phyloP scores from a whole-genome alignment of 768 basidiomycete genomes.

The Clitopilus passeckerianus region DNA sequence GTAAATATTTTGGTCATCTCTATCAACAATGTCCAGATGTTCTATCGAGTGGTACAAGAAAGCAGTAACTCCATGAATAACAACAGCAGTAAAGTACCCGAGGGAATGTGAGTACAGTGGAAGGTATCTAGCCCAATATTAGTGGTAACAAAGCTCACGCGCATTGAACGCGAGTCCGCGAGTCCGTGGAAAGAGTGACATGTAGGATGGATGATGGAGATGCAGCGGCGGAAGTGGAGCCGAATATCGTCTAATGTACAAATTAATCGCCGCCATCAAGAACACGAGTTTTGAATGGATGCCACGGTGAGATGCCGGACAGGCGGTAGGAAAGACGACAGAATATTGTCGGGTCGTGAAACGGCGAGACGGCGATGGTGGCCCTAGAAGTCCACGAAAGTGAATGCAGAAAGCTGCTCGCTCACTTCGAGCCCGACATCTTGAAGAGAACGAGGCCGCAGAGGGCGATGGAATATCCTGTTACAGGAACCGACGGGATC shows the following conservation, averaged over 20 bases:
- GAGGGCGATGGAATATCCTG: slow-evolving; percentile 86
- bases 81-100: not conserved
- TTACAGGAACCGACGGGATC: slow-evolving; percentile 1
- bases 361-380: not conserved
- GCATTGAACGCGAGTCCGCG: not conserved
- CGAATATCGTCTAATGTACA: not conserved
- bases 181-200: not conserved
- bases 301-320: not conserved
- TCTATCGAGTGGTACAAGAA: not conserved
- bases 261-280: not conserved
- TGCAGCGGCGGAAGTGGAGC: not conserved
- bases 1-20: not conserved
- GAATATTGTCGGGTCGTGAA: not conserved
- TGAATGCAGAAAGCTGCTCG: not conserved
- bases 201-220: not conserved
- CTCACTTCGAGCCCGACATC: slow-evolving; percentile 60
- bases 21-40: not conserved
- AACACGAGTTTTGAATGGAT: not conserved
- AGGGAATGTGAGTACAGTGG: not conserved
- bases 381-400: not conserved
- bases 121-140: not conserved
- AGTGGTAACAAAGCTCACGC: not conserved
- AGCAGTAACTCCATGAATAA: not conserved
- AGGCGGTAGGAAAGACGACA: not conserved
- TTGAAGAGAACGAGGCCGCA: slow-evolving; percentile 84